phyloP scores from a whole-genome alignment of 129 eudicot genomes.

The Escallonia rubra region DNA sequence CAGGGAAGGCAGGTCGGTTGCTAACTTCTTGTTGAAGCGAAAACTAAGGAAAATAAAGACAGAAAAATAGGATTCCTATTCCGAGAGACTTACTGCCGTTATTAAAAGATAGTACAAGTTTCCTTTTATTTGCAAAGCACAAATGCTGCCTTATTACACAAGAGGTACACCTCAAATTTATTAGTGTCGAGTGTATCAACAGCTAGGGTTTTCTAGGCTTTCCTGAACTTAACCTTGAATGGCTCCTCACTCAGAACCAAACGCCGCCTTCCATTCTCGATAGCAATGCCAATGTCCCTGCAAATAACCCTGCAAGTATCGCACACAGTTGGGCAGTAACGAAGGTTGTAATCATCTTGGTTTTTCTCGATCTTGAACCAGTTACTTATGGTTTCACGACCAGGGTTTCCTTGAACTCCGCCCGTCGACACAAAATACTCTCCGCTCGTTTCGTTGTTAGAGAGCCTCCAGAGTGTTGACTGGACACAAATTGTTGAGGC shows the following conservation, averaged over 20 bases:
- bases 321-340: slow-evolving; percentile 9
- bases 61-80: no score
- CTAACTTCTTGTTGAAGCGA: no score
- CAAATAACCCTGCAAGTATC: background rate
- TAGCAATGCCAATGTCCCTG: slow-evolving; percentile 3
- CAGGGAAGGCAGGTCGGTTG: no score
- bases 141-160: no score
- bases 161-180: no score
- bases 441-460: background rate
- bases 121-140: no score
- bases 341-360: background rate
- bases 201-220: background rate
- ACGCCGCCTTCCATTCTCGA: slow-evolving; percentile 2
- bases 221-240: slow-evolving; percentile 5
- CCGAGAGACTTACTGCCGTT: no score
- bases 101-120: no score
- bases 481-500: background rate
- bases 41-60: no score
- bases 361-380: slow-evolving; percentile 13
- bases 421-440: background rate
- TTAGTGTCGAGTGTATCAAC: no score
- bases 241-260: slow-evolving; percentile 2
- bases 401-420: background rate
- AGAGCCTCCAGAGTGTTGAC: slow-evolving; percentile 8
- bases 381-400: background rate